Base-by-base conservation (phyloP, 768 basidiomycete species). In the Termitomyces sp. region DNA sequence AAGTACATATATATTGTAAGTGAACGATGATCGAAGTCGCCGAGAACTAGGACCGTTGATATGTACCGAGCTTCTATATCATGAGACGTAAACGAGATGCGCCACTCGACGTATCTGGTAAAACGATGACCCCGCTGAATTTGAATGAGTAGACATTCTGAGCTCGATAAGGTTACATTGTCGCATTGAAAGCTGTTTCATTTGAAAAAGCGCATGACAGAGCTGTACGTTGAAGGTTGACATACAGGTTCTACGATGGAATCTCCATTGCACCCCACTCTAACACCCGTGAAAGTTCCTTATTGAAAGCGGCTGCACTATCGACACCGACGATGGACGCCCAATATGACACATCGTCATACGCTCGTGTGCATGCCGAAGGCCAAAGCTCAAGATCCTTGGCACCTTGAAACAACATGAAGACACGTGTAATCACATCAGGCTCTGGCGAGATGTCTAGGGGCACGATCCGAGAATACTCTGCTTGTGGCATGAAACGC, bases 181-280 rank as follows among this genome's bases (percentile, higher is more conserved):
- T 12, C 20, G n/a, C 20, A 51, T 10, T 27, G 53, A 47, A 47
- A 47, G n/a, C 7, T 46, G 14, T 29, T 14, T 37, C 12, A 20
- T 46, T 27, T 8, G n/a, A 14, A 36, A 27, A n/a, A 48, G 43
- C 6, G 42, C 31, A n/a, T 47, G 26, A 9, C 10, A 55, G 20
- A 43, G 4, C 54, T 27, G 9, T 27, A 36, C 4, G 49, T 39
- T 16, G 10, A 34, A 14, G 46, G n/a, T 34, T 24, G 56, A 56
- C 52, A 58, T 46, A 55, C 26, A 41, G 14, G 26, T 39, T 7
- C 27, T 58, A 61, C 13, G 46, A 55, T 24, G 61, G 39, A 22
- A 78, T 65, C 62, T 79, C 74, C 76, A 78, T 78, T 2, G 75
- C 77, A 24, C 76, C 78, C 79, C 77, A 81, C 55, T 81, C 79